Percentiles rank a stretch among this genome's conserved stretches.
Evolutionary conservation across 257 asterid genomes (phyloP).

Genomic region (Ocimum tenuiflorum): DNA sequence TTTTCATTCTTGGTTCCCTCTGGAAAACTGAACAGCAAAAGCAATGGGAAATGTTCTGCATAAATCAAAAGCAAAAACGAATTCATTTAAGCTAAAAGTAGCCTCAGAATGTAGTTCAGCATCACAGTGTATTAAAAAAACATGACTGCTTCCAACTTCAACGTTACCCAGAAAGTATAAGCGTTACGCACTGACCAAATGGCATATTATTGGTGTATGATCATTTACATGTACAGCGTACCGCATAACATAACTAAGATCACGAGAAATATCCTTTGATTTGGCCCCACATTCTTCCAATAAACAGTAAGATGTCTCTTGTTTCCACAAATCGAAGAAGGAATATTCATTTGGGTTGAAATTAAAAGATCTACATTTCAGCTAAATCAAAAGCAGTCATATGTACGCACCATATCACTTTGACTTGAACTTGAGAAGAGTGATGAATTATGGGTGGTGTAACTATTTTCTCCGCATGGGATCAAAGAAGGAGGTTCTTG

Average conservation of each 20-base stretch:
- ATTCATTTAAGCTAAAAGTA: neutral
- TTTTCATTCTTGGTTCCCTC: slow-evolving; percentile 35
- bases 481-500: slow-evolving; percentile 27
- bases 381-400: neutral
- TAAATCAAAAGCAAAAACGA: slow-evolving; percentile 15
- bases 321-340: neutral
- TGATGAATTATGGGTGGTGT: slow-evolving; percentile 8
- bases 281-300: neutral
- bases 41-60: slow-evolving; percentile 47
- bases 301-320: neutral
- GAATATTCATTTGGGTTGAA: neutral
- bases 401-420: slow-evolving; percentile 23
- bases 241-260: neutral
- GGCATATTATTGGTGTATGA: neutral
- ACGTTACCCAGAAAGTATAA: neutral
- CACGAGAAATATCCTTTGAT: neutral
- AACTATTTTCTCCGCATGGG: slow-evolving; percentile 26
- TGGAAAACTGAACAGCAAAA: slow-evolving; percentile 51
- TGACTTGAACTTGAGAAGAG: slow-evolving; percentile 20
- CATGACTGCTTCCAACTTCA: neutral
- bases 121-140: neutral
- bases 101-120: neutral
- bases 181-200: neutral
- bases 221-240: neutral
- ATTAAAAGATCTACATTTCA: neutral